phyloP scores from a whole-genome alignment of 352 stramenopile genomes.

The Pythium scleroteichum region DNA sequence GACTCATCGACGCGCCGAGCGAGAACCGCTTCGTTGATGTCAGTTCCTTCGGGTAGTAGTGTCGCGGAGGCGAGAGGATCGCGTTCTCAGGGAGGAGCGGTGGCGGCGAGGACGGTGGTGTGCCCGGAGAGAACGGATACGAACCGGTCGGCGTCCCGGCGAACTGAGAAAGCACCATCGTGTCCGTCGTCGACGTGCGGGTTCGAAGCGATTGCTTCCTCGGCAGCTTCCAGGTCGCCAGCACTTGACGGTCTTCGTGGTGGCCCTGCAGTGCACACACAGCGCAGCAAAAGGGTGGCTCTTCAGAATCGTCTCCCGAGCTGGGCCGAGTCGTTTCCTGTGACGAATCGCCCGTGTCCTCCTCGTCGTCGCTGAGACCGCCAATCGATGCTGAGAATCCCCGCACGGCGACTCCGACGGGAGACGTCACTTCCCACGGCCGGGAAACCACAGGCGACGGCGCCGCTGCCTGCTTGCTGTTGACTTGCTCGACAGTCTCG shows the following conservation, averaged over 20 bases:
- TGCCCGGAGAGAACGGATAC: background rate
- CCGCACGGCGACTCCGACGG: background rate
- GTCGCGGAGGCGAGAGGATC: slow-evolving; percentile 14
- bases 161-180: slow-evolving; percentile 15
- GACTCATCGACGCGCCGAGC: slow-evolving; percentile 8
- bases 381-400: slow-evolving; percentile 12
- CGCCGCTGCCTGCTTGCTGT: background rate
- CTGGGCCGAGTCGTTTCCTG: background rate
- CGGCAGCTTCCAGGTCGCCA: slow-evolving; percentile 2
- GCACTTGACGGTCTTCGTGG: background rate
- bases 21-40: slow-evolving; percentile 10
- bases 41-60: slow-evolving; percentile 3
- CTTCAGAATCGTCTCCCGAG: background rate
- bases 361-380: slow-evolving; percentile 2
- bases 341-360: background rate
- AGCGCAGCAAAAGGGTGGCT: slow-evolving; percentile 9
- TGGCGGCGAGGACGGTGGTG: slow-evolving; percentile 4
- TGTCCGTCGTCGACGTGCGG: slow-evolving; percentile 14
- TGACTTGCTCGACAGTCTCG: slow-evolving; percentile 24
- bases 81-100: slow-evolving; percentile 16
- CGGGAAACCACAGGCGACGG: slow-evolving; percentile 14
- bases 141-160: slow-evolving; percentile 13
- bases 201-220: background rate
- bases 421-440: slow-evolving; percentile 20
- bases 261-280: slow-evolving; percentile 11